A percentile compares a stretch with the other conserved stretches of the same genome.
Conservation (phyloP, 2,329 filamentous ascomycete species). For the Xylariales sp. region DNA sequence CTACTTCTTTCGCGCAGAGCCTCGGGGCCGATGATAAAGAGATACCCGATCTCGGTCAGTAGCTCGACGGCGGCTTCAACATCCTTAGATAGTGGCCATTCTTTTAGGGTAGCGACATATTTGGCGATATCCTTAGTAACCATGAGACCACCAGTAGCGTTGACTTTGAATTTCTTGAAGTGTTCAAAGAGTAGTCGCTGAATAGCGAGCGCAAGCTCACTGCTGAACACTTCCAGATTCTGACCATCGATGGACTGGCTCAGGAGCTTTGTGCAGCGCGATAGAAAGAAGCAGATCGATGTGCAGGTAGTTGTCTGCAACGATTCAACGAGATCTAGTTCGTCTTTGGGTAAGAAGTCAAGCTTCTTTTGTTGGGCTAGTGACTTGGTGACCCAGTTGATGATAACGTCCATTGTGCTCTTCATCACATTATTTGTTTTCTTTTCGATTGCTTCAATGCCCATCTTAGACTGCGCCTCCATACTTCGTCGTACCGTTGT, state of each 20-base stretch:
- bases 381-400: slow-evolving; percentile 80
- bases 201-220: slow-evolving; percentile 84
- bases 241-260: slow-evolving; percentile 80
- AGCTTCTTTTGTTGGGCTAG: slow-evolving; percentile 84
- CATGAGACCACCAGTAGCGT: slow-evolving; percentile 92
- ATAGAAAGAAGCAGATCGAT: slow-evolving; percentile 82
- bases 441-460: slow-evolving; percentile 82
- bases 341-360: slow-evolving; percentile 89
- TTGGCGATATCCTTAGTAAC: slow-evolving; percentile 96
- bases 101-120: slow-evolving; percentile 86
- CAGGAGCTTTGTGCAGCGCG: slow-evolving; percentile 71
- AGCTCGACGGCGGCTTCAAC: slow-evolving; percentile 81
- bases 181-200: slow-evolving; percentile 87
- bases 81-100: slow-evolving; percentile 80
- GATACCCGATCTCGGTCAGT: slow-evolving; percentile 89
- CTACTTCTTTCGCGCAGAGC: slow-evolving; percentile 77
- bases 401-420: slow-evolving; percentile 71
- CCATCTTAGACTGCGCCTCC: slow-evolving; percentile 81
- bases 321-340: slow-evolving; percentile 73
- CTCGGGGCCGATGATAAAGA: slow-evolving; percentile 93
- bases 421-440: slow-evolving; percentile 76
- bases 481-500: slow-evolving; percentile 90
- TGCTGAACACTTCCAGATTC: slow-evolving; percentile 84
- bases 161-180: slow-evolving; percentile 93
- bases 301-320: slow-evolving; percentile 89